These are phyloP conservation scores for Didymella sp. DNA, from an alignment of 2,329 filamentous ascomycete genomes.

Conservation along the genomic window DNA sequence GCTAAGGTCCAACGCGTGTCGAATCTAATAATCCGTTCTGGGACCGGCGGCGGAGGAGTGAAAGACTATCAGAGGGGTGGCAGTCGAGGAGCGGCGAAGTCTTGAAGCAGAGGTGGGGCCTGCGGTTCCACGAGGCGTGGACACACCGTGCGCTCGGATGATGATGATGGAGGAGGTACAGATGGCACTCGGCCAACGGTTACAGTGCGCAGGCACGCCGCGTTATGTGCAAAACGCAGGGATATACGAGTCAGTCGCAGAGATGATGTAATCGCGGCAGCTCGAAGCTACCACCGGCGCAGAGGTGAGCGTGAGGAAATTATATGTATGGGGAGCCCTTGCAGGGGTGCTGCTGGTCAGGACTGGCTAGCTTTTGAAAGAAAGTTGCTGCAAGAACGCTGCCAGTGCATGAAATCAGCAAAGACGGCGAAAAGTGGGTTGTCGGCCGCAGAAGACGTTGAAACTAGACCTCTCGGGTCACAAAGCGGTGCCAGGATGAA, in stretches of 20 bases:
- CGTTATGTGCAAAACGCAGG: constrained; percentile 11
- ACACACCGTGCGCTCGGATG: constrained; percentile 24
- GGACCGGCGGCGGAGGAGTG: constrained; percentile 38
- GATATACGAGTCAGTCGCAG: constrained; percentile 17
- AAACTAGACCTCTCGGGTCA: constrained; percentile 17
- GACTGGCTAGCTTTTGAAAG: constrained; percentile 1
- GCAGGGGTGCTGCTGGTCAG: constrained; percentile 8
- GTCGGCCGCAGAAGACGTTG: constrained; percentile 15
- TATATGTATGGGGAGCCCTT: constrained; percentile 6
- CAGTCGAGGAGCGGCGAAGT: constrained; percentile 21
- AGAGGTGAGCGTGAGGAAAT: constrained; percentile 5
- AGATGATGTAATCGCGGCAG: constrained; percentile 16
- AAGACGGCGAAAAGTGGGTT: constrained; percentile 16
- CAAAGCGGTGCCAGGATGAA: constrained; percentile 13
- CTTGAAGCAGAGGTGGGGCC: constrained; percentile 32
- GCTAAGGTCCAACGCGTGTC: constrained; percentile 35
- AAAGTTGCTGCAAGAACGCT: not conserved
- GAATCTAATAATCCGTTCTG: constrained; percentile 50
- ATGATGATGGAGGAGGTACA: constrained; percentile 30
- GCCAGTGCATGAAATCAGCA: constrained; percentile 13
- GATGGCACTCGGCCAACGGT: constrained; percentile 21
- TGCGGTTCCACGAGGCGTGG: constrained; percentile 33
- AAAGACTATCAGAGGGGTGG: constrained; percentile 9
- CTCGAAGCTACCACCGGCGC: constrained; percentile 1
- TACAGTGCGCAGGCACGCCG: constrained; percentile 19